phyloP scores from a whole-genome alignment of 305 asterid genomes.

The Plantago lanceolata region DNA sequence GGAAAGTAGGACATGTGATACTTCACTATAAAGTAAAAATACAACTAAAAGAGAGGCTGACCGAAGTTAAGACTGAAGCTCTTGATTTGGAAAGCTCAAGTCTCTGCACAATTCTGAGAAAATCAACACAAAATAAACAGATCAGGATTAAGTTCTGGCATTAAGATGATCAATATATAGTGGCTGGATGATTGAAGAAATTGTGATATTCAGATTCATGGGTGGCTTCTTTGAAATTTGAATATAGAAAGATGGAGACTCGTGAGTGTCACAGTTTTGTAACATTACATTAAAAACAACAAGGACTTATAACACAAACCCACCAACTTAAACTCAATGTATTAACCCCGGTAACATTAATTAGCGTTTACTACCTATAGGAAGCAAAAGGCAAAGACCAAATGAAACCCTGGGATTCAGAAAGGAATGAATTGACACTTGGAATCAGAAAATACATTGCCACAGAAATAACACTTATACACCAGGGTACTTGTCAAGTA shows the following conservation, averaged over 20 bases:
- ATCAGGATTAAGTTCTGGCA: conserved; percentile 13
- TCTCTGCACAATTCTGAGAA: conserved; percentile 84
- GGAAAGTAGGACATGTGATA: conserved; percentile 4
- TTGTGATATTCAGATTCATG: conserved; percentile 6
- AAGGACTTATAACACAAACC: background rate
- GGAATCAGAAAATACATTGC: background rate
- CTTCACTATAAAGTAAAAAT: conserved; percentile 14
- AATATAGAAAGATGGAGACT: conserved; percentile 5
- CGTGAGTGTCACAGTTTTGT: background rate
- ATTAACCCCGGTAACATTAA: background rate
- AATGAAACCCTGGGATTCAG: background rate
- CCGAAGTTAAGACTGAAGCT: conserved; percentile 96
- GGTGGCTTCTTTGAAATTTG: conserved; percentile 11
- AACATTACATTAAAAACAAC: background rate
- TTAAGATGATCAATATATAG: conserved; percentile 12
- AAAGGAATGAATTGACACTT: background rate
- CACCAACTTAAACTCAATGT: background rate
- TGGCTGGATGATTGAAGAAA: background rate
- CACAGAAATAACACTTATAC: background rate
- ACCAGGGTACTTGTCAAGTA: too few relatives aligned
- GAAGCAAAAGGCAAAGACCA: background rate
- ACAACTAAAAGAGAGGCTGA: conserved; percentile 35
- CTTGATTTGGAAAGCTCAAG: conserved; percentile 91
- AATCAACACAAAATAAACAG: conserved; percentile 11
- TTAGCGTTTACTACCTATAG: background rate